These are phyloP conservation scores for Melaleuca alternifolia DNA, from an alignment of 345 rosid species.

Conservation along the genomic window DNA sequence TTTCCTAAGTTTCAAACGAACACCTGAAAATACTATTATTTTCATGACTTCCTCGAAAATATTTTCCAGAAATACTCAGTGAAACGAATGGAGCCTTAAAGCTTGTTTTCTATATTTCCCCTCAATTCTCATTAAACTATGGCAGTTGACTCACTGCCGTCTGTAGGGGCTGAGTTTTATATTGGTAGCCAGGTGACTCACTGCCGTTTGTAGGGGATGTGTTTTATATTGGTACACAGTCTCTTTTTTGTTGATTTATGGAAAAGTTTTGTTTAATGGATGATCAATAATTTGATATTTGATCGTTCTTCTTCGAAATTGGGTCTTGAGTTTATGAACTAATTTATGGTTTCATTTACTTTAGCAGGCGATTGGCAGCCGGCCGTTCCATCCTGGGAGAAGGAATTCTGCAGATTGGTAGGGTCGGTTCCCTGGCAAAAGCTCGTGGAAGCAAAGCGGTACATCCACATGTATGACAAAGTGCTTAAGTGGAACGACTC, in stretches of 20 bases:
- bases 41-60: no score
- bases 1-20: no score
- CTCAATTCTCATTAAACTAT: background rate
- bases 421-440: constrained; percentile 6
- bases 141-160: no score
- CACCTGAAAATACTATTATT: no score
- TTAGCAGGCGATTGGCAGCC: constrained; percentile 2
- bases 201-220: no score
- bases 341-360: background rate
- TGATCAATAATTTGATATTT: background rate
- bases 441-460: background rate
- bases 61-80: no score
- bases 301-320: background rate
- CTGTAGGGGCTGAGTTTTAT: no score
- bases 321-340: background rate
- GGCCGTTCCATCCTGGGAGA: constrained; percentile 6
- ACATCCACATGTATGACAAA: background rate
- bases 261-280: background rate
- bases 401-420: background rate
- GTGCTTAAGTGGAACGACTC: constrained; percentile 37
- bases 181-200: no score
- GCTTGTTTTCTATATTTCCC: background rate
- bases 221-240: background rate
- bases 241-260: background rate
- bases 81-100: no score